These are phyloP conservation scores for Orbilia javanica DNA, from an alignment of 2,329 filamentous ascomycete genomes.

Conservation along the genomic window DNA sequence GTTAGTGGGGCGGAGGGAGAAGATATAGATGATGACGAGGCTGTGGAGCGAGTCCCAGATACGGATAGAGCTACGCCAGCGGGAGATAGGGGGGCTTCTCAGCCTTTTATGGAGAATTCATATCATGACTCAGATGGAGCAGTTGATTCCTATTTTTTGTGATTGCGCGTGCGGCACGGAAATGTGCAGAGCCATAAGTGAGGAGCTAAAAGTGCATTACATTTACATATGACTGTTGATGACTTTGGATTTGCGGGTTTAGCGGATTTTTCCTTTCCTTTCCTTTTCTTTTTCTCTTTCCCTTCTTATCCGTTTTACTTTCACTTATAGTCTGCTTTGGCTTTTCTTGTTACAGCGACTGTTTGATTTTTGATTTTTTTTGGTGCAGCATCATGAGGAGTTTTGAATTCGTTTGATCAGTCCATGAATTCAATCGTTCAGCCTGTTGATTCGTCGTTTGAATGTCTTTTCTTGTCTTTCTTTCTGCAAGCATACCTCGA, in stretches of 20 bases:
- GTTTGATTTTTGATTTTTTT: conserved; percentile 18
- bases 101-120: background rate
- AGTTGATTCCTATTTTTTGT: conserved; percentile 44
- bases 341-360: conserved; percentile 16
- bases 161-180: background rate
- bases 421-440: background rate
- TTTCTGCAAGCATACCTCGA: conserved; percentile 23
- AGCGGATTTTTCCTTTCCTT: background rate
- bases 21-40: conserved; percentile 44
- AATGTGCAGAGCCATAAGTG: background rate
- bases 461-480: background rate
- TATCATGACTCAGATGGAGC: conserved; percentile 38
- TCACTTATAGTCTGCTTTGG: background rate
- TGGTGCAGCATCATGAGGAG: conserved; percentile 45
- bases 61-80: conserved; percentile 18
- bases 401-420: conserved; percentile 8
- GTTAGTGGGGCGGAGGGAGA: conserved; percentile 26
- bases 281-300: background rate
- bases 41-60: conserved; percentile 31
- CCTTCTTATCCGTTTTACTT: conserved; percentile 17
- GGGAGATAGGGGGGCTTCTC: background rate
- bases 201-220: background rate
- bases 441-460: background rate
- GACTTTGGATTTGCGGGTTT: background rate
- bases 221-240: background rate